Evolutionary conservation across 495 filamentous ascomycete species (phyloP), one percentile per base, ranked within the genome.

Genomic region (Articulospora tetracladia): DNA sequence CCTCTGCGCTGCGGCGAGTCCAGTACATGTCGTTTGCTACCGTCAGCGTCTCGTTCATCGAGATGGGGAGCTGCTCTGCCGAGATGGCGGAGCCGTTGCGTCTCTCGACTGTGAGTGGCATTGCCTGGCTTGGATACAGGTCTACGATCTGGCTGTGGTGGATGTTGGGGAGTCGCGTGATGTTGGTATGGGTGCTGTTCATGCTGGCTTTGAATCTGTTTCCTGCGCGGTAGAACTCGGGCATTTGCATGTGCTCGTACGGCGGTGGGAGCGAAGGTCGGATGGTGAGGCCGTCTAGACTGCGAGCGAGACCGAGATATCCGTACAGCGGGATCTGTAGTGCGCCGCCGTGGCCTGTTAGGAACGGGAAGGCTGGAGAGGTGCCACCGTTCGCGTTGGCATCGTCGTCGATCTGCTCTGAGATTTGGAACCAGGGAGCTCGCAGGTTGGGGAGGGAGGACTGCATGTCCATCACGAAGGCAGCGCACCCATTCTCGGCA

Each of bases 341-440:
- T 39, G 73, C 73, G 23, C 82, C 82, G 11, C 81, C 81, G 55
- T 78, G 73, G 23, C 82, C 81, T 0, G 81, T 85, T 6, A 84
- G 67, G 70, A 85, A 85, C 1, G 82, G 81, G 60, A 75, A 84
- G 1, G 81, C 80, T 0, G 81, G 79, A 53, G 77, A 76, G 1
- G 73, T 79, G 53, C 79, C 82, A 34, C 78, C 89, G 64, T 91
- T 92, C n/a, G 70, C 68, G 54, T 72, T 77, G 53, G 75, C 78
- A 63, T 89, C 74, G 63, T 92, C 89, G 39, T 82, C 67, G 49
- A 88, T 73, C 62, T 91, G 88, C 66, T 92, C 89, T 0, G 86
- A 80, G 70, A 78, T 82, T 58, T 83, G 80, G 66, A 75, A 84
- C 70, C 72, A 85, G 7, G 81, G 81, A n/a, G 72, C 74, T n/a